Conservation (phyloP, 306 rosid genomes). For the Spatholobus suberectus region DNA sequence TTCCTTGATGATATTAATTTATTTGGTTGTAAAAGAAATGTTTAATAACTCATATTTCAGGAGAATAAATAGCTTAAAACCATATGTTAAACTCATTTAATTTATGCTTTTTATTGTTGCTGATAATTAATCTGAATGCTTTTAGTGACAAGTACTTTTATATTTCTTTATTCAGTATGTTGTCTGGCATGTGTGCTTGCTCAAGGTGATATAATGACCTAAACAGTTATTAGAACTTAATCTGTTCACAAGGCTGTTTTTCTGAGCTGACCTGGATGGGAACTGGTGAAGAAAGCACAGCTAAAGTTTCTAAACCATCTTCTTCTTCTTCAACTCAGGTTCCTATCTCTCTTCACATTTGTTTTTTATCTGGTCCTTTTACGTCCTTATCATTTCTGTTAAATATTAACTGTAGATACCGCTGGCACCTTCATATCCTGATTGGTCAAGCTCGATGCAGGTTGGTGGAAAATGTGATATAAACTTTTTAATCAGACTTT, state of each 20-base stretch:
- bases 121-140: neutral
- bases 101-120: neutral
- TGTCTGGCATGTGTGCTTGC: constrained; percentile 6
- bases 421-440: constrained; percentile 68
- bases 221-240: constrained; percentile 25
- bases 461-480: constrained; percentile 46
- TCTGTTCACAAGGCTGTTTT: no score
- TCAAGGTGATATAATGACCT: constrained; percentile 38
- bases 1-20: neutral
- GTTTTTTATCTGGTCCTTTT: neutral
- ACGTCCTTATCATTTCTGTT: constrained; percentile 5
- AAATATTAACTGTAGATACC: constrained; percentile 62
- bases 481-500: constrained; percentile 6
- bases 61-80: neutral
- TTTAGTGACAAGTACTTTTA: neutral
- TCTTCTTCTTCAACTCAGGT: constrained; percentile 68
- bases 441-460: constrained; percentile 92
- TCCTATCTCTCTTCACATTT: neutral
- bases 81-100: neutral
- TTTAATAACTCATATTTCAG: neutral
- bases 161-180: neutral
- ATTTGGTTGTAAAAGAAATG: neutral
- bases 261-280: constrained; percentile 59
- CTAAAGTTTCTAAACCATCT: constrained; percentile 71
- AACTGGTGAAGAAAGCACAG: constrained; percentile 78